phyloP scores from a whole-genome alignment of 305 asterid species.

The Solanum hybrid region DNA sequence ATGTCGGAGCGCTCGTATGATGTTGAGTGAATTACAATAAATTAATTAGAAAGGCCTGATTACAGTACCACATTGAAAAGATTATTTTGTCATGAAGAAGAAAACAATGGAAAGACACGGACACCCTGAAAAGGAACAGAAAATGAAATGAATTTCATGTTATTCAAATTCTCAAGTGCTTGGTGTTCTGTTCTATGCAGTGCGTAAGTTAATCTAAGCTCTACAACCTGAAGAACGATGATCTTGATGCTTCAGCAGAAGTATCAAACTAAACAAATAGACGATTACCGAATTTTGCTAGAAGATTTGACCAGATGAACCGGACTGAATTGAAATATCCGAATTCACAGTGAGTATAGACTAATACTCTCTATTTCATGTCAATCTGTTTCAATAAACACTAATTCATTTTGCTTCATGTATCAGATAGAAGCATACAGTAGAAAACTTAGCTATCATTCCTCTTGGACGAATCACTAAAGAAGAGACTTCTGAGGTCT shows the following conservation, averaged over 20 bases:
- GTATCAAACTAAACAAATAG: background rate
- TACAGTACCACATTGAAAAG: background rate
- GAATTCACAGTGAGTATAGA: background rate
- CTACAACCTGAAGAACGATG: background rate
- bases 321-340: background rate
- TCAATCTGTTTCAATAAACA: background rate
- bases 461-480: background rate
- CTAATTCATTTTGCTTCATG: background rate
- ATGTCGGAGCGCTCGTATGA: background rate
- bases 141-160: background rate
- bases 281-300: background rate
- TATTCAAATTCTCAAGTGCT: background rate
- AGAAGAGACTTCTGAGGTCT: background rate
- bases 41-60: background rate
- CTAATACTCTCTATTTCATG: background rate
- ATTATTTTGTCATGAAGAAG: background rate
- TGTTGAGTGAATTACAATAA: background rate
- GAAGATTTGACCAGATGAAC: background rate
- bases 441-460: background rate
- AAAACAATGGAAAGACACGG: background rate
- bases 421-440: background rate
- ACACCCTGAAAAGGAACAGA: background rate
- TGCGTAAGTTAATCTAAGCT: background rate
- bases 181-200: background rate
- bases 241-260: background rate